Conservation (phyloP, 352 stramenopile genomes). For the Blastocystis sp. region DNA sequence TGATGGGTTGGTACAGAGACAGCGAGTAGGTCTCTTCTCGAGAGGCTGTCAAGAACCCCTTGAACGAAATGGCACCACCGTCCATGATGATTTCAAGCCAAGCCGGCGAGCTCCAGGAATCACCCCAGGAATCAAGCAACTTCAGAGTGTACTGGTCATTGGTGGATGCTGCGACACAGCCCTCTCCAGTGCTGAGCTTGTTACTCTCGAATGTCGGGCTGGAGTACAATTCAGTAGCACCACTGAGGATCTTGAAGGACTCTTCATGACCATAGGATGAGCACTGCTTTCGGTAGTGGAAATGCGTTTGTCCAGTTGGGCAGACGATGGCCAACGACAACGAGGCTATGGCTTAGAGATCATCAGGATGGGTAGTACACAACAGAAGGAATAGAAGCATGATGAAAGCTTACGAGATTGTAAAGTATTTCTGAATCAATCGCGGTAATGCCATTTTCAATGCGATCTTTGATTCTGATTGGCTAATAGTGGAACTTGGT, state of each 20-base stretch:
- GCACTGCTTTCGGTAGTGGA: constrained; percentile 19
- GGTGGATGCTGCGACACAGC: constrained; percentile 23
- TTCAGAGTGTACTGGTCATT: constrained; percentile 8
- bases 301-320: not conserved
- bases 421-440: too few relatives aligned
- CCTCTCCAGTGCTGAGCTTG: not conserved
- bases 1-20: constrained; percentile 34
- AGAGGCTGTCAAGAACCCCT: not conserved
- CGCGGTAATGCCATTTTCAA: too few relatives aligned
- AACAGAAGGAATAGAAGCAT: too few relatives aligned
- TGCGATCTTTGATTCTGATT: too few relatives aligned
- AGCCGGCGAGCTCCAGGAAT: not conserved
- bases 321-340: not conserved
- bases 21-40: not conserved
- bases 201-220: not conserved
- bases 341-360: too few relatives aligned
- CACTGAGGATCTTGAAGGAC: constrained; percentile 21
- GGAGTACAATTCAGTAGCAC: not conserved
- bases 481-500: too few relatives aligned
- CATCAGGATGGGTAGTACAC: too few relatives aligned
- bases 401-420: too few relatives aligned
- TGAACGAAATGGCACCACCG: not conserved
- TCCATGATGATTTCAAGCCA: not conserved
- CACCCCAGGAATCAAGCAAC: not conserved
- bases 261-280: constrained; percentile 23